Evolutionary conservation across 1,284 basidiomycete genomes (phyloP).

Genomic region (Fistulinella staudtii): DNA sequence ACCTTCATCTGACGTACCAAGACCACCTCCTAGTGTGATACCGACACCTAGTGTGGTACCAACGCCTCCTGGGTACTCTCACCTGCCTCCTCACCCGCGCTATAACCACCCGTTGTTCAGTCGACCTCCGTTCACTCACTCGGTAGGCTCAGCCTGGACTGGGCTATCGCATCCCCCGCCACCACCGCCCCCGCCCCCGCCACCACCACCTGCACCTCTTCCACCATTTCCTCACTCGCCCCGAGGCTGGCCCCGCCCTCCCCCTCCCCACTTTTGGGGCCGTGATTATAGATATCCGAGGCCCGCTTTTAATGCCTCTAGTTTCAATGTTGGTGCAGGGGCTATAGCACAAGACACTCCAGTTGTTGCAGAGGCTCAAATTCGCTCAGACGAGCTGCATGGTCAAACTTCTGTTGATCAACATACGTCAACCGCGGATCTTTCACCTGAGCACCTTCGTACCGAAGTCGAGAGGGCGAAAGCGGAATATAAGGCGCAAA

Average conservation of each 20-base stretch:
- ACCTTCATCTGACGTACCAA: slow-evolving; percentile 4
- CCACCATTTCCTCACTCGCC: too few species aligned
- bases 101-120: slow-evolving; percentile 26
- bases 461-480: slow-evolving; percentile 68
- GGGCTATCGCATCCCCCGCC: slow-evolving; percentile 9
- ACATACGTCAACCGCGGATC: not conserved
- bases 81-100: slow-evolving; percentile 14
- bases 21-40: not conserved
- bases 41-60: not conserved
- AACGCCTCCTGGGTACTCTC: slow-evolving; percentile 6
- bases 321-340: not conserved
- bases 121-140: slow-evolving; percentile 10
- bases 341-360: slow-evolving; percentile 14
- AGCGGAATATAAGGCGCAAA: slow-evolving; percentile 59
- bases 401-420: too few species aligned
- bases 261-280: slow-evolving; percentile 26
- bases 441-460: slow-evolving; percentile 44
- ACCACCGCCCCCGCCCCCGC: slow-evolving; percentile 21
- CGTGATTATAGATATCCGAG: slow-evolving; percentile 5
- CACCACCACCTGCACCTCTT: slow-evolving; percentile 13
- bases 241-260: slow-evolving; percentile 23
- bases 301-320: too few species aligned
- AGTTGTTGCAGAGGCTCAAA: slow-evolving; percentile 14
- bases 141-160: slow-evolving; percentile 10
- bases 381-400: too few species aligned